phyloP scores from a whole-genome alignment of 352 stramenopile genomes.

The Pilasporangium apinafurcum region DNA sequence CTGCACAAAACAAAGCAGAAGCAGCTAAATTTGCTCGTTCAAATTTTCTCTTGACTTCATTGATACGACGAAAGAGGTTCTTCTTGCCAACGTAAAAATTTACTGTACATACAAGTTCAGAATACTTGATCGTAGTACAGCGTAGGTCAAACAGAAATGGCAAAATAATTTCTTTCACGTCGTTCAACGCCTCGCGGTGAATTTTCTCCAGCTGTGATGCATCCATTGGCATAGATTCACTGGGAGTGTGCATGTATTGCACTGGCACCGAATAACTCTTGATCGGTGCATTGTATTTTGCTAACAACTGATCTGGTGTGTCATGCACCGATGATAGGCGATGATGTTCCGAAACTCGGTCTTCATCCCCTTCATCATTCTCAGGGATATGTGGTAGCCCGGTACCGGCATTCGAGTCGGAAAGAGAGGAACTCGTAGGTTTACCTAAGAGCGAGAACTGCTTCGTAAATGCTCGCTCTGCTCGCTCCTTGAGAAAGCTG shows the following conservation, averaged over 20 bases:
- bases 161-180: conserved; percentile 38
- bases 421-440: conserved; percentile 2
- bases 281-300: conserved; percentile 40
- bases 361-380: conserved; percentile 31
- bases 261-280: conserved; percentile 43
- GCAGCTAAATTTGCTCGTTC: conserved; percentile 54
- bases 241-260: conserved; percentile 41
- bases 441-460: conserved; percentile 47
- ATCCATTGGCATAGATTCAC: conserved; percentile 57
- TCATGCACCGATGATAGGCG: conserved; percentile 8
- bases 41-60: conserved; percentile 40
- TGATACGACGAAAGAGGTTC: conserved; percentile 43
- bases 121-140: conserved; percentile 18
- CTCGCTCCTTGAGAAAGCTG: conserved; percentile 68
- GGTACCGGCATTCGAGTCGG: conserved; percentile 2
- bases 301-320: conserved; percentile 40
- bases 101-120: conserved; percentile 37
- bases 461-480: conserved; percentile 55
- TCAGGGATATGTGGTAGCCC: conserved; percentile 38
- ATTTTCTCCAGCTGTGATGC: conserved; percentile 26
- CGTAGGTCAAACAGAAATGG: conserved; percentile 50
- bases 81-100: conserved; percentile 55
- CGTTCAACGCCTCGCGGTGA: conserved; percentile 37
- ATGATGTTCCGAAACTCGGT: conserved; percentile 3
- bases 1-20: conserved; percentile 58